phyloP scores from a whole-genome alignment of 1,284 basidiomycete genomes.

The Ceratobasidium theobromae region DNA sequence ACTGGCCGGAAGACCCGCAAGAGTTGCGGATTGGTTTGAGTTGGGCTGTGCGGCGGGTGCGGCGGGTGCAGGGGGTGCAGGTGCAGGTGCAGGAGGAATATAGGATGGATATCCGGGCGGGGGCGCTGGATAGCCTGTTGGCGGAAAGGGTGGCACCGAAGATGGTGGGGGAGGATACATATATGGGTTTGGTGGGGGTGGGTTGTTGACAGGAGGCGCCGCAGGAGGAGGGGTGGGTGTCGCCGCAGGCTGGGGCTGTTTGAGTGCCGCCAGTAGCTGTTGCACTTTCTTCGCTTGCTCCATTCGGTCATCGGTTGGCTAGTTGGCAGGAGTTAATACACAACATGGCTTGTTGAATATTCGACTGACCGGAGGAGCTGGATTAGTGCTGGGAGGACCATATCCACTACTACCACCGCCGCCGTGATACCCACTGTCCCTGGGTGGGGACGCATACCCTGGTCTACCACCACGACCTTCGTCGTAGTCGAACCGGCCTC shows the following conservation, averaged over 20 bases:
- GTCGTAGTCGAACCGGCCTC: slow-evolving; percentile 23
- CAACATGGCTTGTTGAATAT: not conserved
- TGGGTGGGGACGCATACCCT: slow-evolving; percentile 44
- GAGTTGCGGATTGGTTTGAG: slow-evolving; percentile 6
- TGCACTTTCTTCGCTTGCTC: slow-evolving; percentile 82
- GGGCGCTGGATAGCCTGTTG: slow-evolving; percentile 27
- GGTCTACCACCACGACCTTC: slow-evolving; percentile 49
- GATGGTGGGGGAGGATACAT: slow-evolving; percentile 27
- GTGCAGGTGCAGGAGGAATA: slow-evolving; percentile 32
- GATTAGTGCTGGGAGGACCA: not conserved
- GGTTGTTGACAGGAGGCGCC: not conserved
- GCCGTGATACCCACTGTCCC: slow-evolving; percentile 16
- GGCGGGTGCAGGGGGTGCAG: slow-evolving; percentile 42
- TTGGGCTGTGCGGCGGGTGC: slow-evolving; percentile 32
- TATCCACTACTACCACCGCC: slow-evolving; percentile 2
- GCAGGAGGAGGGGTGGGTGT: slow-evolving; percentile 69
- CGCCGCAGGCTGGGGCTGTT: slow-evolving; percentile 56
- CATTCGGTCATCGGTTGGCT: slow-evolving; percentile 64
- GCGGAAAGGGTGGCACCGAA: slow-evolving; percentile 27
- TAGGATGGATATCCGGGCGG: slow-evolving; percentile 29
- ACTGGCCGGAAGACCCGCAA: slow-evolving; percentile 58
- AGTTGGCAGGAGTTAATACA: not conserved
- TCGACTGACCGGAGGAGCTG: slow-evolving; percentile 20
- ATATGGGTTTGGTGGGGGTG: slow-evolving; percentile 18
- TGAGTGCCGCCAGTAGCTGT: slow-evolving; percentile 45